Percentiles rank a stretch among this genome's conserved stretches.
Evolutionary conservation across 495 filamentous ascomycete genomes (phyloP).

Genomic region (Neurospora hispaniola): DNA sequence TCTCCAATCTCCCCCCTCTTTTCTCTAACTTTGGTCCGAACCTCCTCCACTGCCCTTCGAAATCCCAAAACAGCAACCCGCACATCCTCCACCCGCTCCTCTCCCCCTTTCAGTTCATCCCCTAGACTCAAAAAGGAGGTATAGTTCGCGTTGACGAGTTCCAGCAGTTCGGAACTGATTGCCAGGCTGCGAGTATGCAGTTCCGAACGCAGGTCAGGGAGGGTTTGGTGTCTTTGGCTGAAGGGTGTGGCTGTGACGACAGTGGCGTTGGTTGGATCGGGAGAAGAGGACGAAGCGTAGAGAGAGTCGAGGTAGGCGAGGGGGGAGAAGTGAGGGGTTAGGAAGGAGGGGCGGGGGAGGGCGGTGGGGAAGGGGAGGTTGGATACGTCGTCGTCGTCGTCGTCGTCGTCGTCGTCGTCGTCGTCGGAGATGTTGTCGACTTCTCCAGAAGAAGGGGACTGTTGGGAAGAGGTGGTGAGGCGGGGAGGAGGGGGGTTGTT

Average conservation of each 20-base stretch:
- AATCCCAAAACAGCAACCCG: conserved; percentile 81
- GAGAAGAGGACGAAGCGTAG: not conserved
- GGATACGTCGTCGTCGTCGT: conserved; percentile 38
- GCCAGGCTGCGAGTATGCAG: conserved; percentile 63
- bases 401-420: conserved; percentile 31
- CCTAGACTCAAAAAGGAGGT: conserved; percentile 80
- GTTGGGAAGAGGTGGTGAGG: not conserved
- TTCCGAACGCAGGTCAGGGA: conserved; percentile 85
- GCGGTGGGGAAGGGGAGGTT: conserved; percentile 76
- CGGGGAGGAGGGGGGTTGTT: not conserved
- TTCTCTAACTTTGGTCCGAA: conserved; percentile 40
- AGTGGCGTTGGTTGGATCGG: conserved; percentile 24
- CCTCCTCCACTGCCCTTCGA: conserved; percentile 57
- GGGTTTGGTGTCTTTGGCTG: conserved; percentile 64
- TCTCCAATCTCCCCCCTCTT: conserved; percentile 21
- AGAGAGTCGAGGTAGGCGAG: conserved; percentile 52
- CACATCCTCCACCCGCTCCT: conserved; percentile 85
- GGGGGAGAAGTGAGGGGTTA: conserved; percentile 68
- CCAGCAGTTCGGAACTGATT: conserved; percentile 74
- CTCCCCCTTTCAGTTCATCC: conserved; percentile 70
- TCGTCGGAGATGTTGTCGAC: conserved; percentile 31
- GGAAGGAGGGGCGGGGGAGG: conserved; percentile 62
- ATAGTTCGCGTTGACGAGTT: conserved; percentile 91
- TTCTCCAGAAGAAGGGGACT: not conserved
- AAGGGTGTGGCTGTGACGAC: conserved; percentile 36